Evolutionary conservation across 345 rosid species (phyloP).

Genomic region (Salix koriyanagi): DNA sequence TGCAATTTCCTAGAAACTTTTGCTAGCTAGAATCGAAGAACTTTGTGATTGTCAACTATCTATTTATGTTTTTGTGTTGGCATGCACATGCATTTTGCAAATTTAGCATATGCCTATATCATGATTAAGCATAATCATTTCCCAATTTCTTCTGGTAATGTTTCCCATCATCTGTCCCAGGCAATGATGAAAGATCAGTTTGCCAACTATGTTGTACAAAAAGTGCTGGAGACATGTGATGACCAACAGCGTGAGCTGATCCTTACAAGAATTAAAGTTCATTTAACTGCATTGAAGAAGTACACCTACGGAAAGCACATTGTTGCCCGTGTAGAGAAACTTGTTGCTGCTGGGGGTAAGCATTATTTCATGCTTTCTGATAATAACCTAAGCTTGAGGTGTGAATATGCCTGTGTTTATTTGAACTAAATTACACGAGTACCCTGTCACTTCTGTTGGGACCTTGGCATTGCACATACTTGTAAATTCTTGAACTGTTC

Average conservation of each 20-base stretch:
- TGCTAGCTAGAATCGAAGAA: constrained; percentile 67
- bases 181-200: constrained; percentile 93
- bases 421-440: not conserved
- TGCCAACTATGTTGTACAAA: constrained; percentile 85
- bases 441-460: not conserved
- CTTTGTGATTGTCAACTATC: constrained; percentile 25
- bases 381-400: not conserved
- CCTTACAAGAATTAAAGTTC: constrained; percentile 67
- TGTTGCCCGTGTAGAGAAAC: constrained; percentile 84
- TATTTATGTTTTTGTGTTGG: not conserved
- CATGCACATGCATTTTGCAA: not conserved
- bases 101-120: not conserved
- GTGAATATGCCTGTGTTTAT: not conserved
- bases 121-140: not conserved
- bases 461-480: not conserved
- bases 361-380: constrained; percentile 1
- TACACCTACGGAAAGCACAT: constrained; percentile 85
- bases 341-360: constrained; percentile 80
- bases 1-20: constrained; percentile 50
- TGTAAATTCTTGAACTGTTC: not conserved
- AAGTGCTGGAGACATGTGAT: constrained; percentile 76
- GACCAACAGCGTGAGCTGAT: constrained; percentile 72
- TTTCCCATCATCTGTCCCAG: constrained; percentile 19
- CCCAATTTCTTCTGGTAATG: not conserved
- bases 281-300: constrained; percentile 72